phyloP scores from a whole-genome alignment of 129 eudicot species.

The Dittrichia graveolens region DNA sequence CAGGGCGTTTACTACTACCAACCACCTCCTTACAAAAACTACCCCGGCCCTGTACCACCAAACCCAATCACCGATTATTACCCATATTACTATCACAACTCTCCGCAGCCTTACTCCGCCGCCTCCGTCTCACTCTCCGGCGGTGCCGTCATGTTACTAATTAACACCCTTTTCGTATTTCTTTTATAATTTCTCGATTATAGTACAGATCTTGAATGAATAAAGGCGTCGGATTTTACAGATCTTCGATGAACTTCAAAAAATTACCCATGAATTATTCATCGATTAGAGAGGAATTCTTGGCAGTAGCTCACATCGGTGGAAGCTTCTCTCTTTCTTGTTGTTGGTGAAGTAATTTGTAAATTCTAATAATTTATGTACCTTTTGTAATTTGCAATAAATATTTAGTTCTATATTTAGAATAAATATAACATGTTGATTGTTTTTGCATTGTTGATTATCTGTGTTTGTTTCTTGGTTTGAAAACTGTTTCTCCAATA shows the following conservation, averaged over 20 bases:
- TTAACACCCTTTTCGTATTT: conserved; percentile 9
- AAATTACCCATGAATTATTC: conserved; percentile 27
- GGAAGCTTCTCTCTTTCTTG: conserved; percentile 18
- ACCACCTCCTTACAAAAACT: conserved; percentile 31
- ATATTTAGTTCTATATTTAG: conserved; percentile 13
- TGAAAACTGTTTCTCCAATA: no score
- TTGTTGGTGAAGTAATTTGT: conserved; percentile 43
- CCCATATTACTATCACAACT: conserved; percentile 72
- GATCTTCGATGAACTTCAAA: conserved; percentile 19
- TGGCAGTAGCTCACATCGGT: conserved; percentile 10
- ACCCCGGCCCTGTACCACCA: conserved; percentile 66
- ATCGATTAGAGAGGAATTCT: conserved; percentile 6
- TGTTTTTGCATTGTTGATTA: conserved; percentile 6
- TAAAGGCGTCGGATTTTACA: conserved; percentile 35
- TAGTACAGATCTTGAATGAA: conserved; percentile 25
- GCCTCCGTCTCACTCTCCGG: conserved; percentile 28
- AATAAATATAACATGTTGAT: conserved; percentile 1
- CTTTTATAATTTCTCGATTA: not conserved
- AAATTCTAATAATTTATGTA: conserved; percentile 39
- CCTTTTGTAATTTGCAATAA: conserved; percentile 12
- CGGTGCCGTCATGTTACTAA: conserved; percentile 24
- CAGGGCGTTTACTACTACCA: conserved; percentile 25
- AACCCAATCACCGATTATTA: conserved; percentile 76
- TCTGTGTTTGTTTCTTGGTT: not conserved
- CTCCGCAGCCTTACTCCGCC: conserved; percentile 42